A percentile compares a stretch with the other conserved stretches of the same genome.
Evolutionary conservation across 257 asterid species (phyloP).

Genomic region (Solanum tarapatanum): DNA sequence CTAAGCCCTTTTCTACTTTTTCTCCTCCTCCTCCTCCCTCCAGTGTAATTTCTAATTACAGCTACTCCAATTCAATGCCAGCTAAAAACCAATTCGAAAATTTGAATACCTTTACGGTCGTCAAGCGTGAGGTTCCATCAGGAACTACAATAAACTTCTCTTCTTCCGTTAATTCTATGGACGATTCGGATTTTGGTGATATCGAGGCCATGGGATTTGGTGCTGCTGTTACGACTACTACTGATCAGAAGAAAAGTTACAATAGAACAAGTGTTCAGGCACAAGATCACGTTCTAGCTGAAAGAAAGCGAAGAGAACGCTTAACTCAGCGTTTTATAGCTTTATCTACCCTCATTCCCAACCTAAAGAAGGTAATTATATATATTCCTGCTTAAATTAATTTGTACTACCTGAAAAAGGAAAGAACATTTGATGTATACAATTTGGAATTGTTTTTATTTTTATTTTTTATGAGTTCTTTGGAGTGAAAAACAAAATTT

Average conservation of each 20-base stretch:
- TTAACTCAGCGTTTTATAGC: conserved; percentile 3
- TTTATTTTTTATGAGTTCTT: not conserved
- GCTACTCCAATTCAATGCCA: not conserved
- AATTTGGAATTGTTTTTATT: not conserved
- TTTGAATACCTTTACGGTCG: not conserved
- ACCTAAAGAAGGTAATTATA: conserved; percentile 13
- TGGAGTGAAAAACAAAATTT: not conserved
- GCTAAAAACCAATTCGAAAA: not conserved
- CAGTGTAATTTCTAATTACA: not conserved
- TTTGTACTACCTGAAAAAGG: not conserved
- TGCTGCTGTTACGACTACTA: not conserved
- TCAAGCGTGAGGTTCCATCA: not conserved
- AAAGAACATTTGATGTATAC: no score
- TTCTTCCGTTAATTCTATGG: not conserved
- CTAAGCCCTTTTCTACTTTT: not conserved
- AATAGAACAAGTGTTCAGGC: conserved; percentile 6
- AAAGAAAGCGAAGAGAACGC: conserved; percentile 14
- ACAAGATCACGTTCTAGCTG: conserved; percentile 16
- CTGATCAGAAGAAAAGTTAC: not conserved
- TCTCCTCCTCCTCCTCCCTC: not conserved
- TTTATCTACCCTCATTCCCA: conserved; percentile 15
- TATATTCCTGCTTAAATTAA: not conserved
- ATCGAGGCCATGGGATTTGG: not conserved
- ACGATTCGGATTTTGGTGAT: not conserved
- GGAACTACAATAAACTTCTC: not conserved